Evolutionary conservation across 257 asterid genomes (phyloP), one percentile per base, ranked within the genome.

Genomic region (Phtheirospermum japonicum): DNA sequence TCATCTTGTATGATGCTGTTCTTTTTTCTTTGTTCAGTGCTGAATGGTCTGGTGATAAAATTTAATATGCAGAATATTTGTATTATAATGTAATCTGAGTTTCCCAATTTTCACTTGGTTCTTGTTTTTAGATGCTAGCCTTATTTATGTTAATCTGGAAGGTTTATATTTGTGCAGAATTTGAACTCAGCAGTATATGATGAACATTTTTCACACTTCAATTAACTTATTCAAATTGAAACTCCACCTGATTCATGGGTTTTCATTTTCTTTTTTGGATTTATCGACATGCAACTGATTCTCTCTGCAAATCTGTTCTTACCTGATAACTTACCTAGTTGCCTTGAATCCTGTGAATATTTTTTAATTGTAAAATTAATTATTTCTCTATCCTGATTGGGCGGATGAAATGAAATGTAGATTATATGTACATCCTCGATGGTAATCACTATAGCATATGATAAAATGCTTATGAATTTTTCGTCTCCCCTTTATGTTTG

Each of bases 81-180:
- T n/a, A 19, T 45, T 7, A n/a, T 54, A 33, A 37, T 19, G 5
- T 52, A 55, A 40, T 32, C 50, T 4, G 37, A 37, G 48, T 9
- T 26, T 14, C 57, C 57, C 4, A 40, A 3, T 26, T 63, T 66
- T 26, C 14, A 51, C 28, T 23, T 11, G 65, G 12, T 20, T 59
- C 43, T 18, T 53, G n/a, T 20, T 23, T 17, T 57, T 23, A 14
- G 73, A 43, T 33, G 31, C 28, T 34, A 40, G 13, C 14, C 19
- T 67, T 55, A 54, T 42, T 17, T 30, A 23, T 72, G n/a, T 4
- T n/a, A 32, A 48, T 33, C 28, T 61, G 30, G 59, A 49, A 14
- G 16, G 18, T 30, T 30, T 28, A 4, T 16, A 19, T 57, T 32
- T n/a, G 9, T 64, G 51, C 26, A 45, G 28, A 50, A 3, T 5